Conservation (phyloP, 345 rosid species). For the Brassica cretica region DNA sequence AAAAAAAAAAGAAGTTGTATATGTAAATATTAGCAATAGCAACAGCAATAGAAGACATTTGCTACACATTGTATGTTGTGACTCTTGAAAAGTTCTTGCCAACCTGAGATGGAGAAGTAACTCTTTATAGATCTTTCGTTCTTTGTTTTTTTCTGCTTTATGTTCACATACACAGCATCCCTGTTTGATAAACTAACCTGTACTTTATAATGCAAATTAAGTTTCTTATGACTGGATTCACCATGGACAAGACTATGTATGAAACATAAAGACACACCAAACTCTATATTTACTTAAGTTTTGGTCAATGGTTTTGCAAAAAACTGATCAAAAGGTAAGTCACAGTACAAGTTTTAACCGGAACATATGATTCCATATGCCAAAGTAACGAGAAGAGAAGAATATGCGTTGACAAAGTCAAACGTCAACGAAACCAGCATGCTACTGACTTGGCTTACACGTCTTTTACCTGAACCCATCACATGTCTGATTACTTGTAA, state of each 20-base stretch:
- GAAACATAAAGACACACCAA: too few species aligned
- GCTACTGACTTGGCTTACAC: conserved; percentile 13
- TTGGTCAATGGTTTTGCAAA: background rate
- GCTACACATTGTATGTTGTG: too few species aligned
- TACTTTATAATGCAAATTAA: background rate
- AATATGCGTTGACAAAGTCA: conserved; percentile 32
- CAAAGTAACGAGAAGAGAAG: conserved; percentile 17
- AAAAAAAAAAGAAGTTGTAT: too few species aligned
- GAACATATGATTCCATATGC: conserved; percentile 13
- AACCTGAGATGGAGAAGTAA: too few species aligned
- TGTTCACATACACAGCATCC: background rate
- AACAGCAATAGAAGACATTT: too few species aligned
- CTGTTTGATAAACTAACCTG: too few species aligned
- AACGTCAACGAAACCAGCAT: conserved; percentile 16
- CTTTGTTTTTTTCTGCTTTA: too few species aligned
- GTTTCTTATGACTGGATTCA: background rate
- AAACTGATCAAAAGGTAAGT: background rate
- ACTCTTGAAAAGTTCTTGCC: too few species aligned
- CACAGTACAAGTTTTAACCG: background rate
- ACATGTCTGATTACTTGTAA: conserved; percentile 27
- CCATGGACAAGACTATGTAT: too few species aligned
- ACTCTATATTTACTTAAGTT: too few species aligned
- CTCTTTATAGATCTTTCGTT: too few species aligned
- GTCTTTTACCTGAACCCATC: conserved; percentile 17
- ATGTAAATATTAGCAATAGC: too few species aligned